These are phyloP conservation scores for Termitomyces sp. DNA, from an alignment of 768 basidiomycete genomes.

Conservation along the genomic window DNA sequence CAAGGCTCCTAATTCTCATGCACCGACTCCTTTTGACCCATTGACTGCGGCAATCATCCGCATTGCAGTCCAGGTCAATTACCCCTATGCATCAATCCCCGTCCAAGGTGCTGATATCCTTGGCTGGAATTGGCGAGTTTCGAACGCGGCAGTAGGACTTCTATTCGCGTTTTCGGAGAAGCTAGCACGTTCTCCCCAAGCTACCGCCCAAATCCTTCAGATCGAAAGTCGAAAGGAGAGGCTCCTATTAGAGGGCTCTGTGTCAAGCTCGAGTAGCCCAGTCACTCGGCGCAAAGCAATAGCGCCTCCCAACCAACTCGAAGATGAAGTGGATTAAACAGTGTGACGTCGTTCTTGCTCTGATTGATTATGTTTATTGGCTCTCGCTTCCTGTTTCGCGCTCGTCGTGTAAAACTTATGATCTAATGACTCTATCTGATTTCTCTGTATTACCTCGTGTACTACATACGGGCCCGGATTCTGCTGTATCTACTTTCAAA, in stretches of 20 bases:
- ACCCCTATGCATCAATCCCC: conserved; percentile 40
- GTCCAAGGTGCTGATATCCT: conserved; percentile 49
- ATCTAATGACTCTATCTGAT: conserved; percentile 11
- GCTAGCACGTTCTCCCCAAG: conserved; percentile 43
- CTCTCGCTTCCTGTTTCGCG: conserved; percentile 2
- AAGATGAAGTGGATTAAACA: conserved; percentile 16
- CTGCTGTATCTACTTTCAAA: conserved; percentile 12
- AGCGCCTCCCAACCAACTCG: conserved; percentile 11
- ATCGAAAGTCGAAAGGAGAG: conserved; percentile 21
- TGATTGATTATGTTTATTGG: conserved; percentile 15
- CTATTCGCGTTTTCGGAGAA: conserved; percentile 72
- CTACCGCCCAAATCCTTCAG: conserved; percentile 26
- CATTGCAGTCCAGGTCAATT: conserved; percentile 57
- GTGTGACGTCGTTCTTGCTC: background rate
- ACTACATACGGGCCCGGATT: conserved; percentile 3
- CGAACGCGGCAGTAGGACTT: conserved; percentile 50
- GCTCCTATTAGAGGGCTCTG: conserved; percentile 7
- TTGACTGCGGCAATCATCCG: conserved; percentile 64
- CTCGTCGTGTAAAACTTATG: conserved; percentile 10
- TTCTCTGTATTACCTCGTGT: conserved; percentile 13
- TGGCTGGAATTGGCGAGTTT: conserved; percentile 51
- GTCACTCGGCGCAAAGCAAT: conserved; percentile 16
- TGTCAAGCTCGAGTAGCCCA: background rate
- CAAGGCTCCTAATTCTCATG: conserved; percentile 5
- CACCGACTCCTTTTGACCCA: conserved; percentile 46